Percentiles rank a stretch among this genome's conserved stretches.
Evolutionary conservation across 768 basidiomycete species (phyloP).

Genomic region (Hydnomerulius pinastri): DNA sequence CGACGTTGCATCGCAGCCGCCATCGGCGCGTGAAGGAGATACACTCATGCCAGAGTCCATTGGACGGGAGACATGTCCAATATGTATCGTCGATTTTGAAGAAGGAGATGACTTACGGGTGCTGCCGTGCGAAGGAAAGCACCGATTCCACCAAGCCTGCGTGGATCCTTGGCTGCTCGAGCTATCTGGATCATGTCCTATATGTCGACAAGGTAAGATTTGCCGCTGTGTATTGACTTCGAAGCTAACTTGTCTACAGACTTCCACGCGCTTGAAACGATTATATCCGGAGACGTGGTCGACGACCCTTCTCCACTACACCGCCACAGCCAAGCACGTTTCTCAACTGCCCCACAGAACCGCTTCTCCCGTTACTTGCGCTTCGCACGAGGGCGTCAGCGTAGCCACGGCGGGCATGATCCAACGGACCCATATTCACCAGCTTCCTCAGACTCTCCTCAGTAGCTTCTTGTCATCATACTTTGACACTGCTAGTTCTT

Average conservation of each 20-base stretch:
- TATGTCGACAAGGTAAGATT: slow-evolving; percentile 82
- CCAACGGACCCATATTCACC: slow-evolving; percentile 32
- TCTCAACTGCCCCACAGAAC: slow-evolving; percentile 28
- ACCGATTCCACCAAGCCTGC: slow-evolving; percentile 86
- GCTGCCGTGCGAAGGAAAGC: slow-evolving; percentile 88
- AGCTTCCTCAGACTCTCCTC: not conserved
- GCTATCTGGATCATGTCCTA: slow-evolving; percentile 86
- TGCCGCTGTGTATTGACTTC: not conserved
- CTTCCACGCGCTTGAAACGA: slow-evolving; percentile 62
- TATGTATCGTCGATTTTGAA: slow-evolving; percentile 93
- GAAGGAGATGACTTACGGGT: slow-evolving; percentile 90
- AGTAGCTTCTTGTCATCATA: slow-evolving; percentile 5
- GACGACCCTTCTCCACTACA: slow-evolving; percentile 9
- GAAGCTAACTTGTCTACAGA: slow-evolving; percentile 36
- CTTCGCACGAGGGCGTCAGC: slow-evolving; percentile 52
- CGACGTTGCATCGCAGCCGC: not conserved
- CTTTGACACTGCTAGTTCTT: not conserved
- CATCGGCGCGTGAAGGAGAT: slow-evolving; percentile 23
- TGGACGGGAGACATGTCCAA: slow-evolving; percentile 87
- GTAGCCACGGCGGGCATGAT: slow-evolving; percentile 35
- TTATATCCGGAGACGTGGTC: slow-evolving; percentile 42
- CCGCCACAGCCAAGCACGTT: slow-evolving; percentile 17
- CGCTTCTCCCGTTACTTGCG: slow-evolving; percentile 62
- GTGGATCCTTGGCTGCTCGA: slow-evolving; percentile 94
- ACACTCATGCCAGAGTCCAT: slow-evolving; percentile 64